phyloP scores from a whole-genome alignment of 2,329 filamentous ascomycete species.

The Geosmithia putterillii region DNA sequence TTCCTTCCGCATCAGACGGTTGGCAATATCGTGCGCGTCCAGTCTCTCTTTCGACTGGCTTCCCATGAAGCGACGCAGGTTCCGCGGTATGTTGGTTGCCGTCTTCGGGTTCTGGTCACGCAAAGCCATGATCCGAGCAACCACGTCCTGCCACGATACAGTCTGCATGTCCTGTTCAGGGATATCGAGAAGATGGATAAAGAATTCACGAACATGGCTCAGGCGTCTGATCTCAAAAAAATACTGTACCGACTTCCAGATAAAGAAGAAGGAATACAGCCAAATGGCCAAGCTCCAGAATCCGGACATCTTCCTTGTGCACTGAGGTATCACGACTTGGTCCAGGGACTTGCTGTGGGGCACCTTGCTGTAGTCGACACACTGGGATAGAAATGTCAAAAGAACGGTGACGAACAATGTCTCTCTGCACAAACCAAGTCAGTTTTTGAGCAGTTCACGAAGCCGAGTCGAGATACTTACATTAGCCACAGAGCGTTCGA shows the following conservation, averaged over 20 bases:
- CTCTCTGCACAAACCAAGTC: constrained; percentile 38
- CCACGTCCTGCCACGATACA: constrained; percentile 86
- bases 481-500: constrained; percentile 60
- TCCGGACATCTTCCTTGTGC: constrained; percentile 63
- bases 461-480: constrained; percentile 36
- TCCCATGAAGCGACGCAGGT: constrained; percentile 48
- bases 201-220: constrained; percentile 73
- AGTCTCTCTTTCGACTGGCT: constrained; percentile 88
- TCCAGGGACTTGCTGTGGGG: constrained; percentile 45
- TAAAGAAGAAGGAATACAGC: constrained; percentile 77
- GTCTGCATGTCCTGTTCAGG: constrained; percentile 80
- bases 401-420: constrained; percentile 74
- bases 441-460: neutral
- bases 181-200: constrained; percentile 68
- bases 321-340: constrained; percentile 55
- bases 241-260: constrained; percentile 66
- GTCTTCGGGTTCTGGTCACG: constrained; percentile 82
- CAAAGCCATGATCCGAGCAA: constrained; percentile 71
- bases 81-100: constrained; percentile 38
- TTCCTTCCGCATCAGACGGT: constrained; percentile 88
- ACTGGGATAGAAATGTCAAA: constrained; percentile 73
- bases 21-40: constrained; percentile 94
- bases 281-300: constrained; percentile 69
- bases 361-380: constrained; percentile 71
- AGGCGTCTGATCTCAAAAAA: constrained; percentile 63